Evolutionary conservation across 2,329 filamentous ascomycete genomes (phyloP), one percentile per base, ranked within the genome.

Genomic region (Reticulascus tulasneorum): DNA sequence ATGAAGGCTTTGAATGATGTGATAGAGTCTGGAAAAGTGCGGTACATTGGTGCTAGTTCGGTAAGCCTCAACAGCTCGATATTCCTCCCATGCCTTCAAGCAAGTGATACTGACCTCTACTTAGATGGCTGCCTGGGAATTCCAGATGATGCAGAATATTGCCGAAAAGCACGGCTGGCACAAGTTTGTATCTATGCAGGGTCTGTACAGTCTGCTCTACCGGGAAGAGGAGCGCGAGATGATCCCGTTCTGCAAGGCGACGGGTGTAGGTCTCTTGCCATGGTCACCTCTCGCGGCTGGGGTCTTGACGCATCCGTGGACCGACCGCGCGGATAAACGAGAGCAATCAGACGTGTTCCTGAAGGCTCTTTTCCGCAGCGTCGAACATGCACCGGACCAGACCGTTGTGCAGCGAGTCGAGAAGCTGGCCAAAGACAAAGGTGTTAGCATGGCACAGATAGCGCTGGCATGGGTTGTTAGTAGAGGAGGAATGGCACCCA

Each of bases 1-100:
- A 81, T 81, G 77, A 65, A 68, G 41, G 73, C 73, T 5, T 54
- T 79, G n/a, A 69, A 82, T 37, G 76, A 82, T 33, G 63, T 82
- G 0, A 64, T 81, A 0, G 59, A 70, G 33, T 69, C 61, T 18
- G 77, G 77, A 4, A 75, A 73, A 52, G 74, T 78, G 9, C 58
- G 52, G 51, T 45, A 45, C 20, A 44, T 45, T 9, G 40, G 40
- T 21, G 43, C 40, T 8, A 44, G 40, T 26, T 35, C 33, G 9
- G 40, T 40, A 23, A 39, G 37, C 26, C 2, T 10, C n/a, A 10
- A n/a, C 12, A 23, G 11, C 10, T 24, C 18, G 15, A 15, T 10
- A 5, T 23, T 17, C 17, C n/a, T n/a, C n/a, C n/a, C n/a, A n/a
- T n/a, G n/a, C n/a, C n/a, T n/a, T n/a, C n/a, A n/a, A n/a, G n/a